These are phyloP conservation scores for Dendrobium officinale DNA, from an alignment of 106 monocot genomes.

Conservation along the genomic window DNA sequence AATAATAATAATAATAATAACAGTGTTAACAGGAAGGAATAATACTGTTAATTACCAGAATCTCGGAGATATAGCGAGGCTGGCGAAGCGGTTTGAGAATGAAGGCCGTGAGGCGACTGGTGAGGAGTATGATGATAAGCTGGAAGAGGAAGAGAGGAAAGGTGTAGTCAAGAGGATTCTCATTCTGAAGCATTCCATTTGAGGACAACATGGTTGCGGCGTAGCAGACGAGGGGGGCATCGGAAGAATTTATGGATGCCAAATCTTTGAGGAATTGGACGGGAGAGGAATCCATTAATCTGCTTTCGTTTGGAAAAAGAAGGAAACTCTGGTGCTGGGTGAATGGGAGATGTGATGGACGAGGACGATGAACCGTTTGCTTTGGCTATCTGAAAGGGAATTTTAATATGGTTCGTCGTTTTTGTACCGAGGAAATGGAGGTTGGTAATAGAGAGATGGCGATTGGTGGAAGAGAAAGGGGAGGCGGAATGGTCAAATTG, in stretches of 20 bases:
- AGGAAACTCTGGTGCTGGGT: background rate
- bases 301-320: background rate
- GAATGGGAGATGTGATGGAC: too few relatives aligned
- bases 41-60: constrained; percentile 5
- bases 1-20: background rate
- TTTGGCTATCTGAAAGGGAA: background rate
- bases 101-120: constrained; percentile 13
- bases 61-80: constrained; percentile 18
- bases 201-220: constrained; percentile 17
- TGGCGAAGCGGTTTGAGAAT: constrained; percentile 14
- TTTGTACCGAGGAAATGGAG: background rate
- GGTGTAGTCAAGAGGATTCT: constrained; percentile 17
- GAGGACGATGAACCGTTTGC: background rate
- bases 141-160: constrained; percentile 26
- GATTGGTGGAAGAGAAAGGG: background rate
- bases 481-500: background rate
- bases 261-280: background rate
- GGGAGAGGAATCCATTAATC: background rate
- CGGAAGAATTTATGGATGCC: background rate
- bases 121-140: constrained; percentile 14
- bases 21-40: background rate
- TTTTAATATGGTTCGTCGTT: background rate
- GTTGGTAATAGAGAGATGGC: background rate
- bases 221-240: constrained; percentile 11
- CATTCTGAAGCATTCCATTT: constrained; percentile 14